Percentiles rank a stretch among this genome's conserved stretches.
Evolutionary conservation across 345 rosid species (phyloP).

Genomic region (Gossypium ekmanianum): DNA sequence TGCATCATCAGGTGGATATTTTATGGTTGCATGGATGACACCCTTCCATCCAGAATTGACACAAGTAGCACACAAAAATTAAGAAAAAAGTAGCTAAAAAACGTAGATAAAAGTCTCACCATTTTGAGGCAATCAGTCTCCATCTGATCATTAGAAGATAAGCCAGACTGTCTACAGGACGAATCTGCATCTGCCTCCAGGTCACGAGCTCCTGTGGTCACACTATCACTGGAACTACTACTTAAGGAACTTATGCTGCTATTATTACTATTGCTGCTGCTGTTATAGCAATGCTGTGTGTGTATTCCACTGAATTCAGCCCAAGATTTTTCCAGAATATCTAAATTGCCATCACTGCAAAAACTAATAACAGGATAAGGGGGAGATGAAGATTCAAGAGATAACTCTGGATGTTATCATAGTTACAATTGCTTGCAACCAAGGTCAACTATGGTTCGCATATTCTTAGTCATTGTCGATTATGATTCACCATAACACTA

Average conservation of each 20-base stretch:
- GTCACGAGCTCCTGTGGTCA: conserved; percentile 68
- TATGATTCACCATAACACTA: background rate
- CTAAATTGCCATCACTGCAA: conserved; percentile 66
- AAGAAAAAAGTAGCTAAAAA: background rate
- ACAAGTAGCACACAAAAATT: background rate
- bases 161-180: conserved; percentile 83
- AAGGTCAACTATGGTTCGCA: background rate
- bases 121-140: conserved; percentile 61
- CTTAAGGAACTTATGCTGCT: conserved; percentile 93
- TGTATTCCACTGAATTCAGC: conserved; percentile 54
- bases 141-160: conserved; percentile 66
- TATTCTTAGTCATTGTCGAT: background rate
- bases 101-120: conserved; percentile 44
- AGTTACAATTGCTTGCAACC: background rate
- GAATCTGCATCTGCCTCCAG: conserved; percentile 99
- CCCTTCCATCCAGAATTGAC: background rate
- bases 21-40: background rate
- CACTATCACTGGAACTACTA: conserved; percentile 88
- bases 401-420: background rate
- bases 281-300: conserved; percentile 59
- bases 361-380: conserved; percentile 20
- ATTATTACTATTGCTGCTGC: conserved; percentile 91
- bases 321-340: conserved; percentile 60
- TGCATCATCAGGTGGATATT: background rate
- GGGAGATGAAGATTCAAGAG: conserved; percentile 14